phyloP scores from a whole-genome alignment of 2,329 filamentous ascomycete species.

The Sporothrix humicola region DNA sequence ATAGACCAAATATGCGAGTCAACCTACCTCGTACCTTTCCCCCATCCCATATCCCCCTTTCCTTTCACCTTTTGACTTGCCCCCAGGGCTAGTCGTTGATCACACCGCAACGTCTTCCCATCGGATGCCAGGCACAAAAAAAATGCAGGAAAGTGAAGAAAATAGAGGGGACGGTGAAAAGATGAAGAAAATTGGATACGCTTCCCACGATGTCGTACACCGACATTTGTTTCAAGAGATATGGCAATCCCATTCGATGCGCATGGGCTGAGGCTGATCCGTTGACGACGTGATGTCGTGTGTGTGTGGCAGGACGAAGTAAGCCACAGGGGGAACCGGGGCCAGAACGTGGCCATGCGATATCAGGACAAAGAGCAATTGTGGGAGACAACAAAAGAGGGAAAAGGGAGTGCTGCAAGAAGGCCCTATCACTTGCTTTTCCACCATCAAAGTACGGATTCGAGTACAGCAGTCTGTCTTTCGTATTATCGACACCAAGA shows the following conservation, averaged over 20 bases:
- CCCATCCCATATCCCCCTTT: too few relatives aligned
- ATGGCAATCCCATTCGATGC: not conserved
- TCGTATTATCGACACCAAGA: not conserved
- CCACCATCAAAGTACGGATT: not conserved
- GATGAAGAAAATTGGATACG: not conserved
- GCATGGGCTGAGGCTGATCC: not conserved
- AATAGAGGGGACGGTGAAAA: not conserved
- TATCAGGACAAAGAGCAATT: not conserved
- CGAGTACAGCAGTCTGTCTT: not conserved
- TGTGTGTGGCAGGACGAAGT: conserved; percentile 2
- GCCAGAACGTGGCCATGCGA: not conserved
- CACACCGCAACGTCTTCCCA: conserved; percentile 13
- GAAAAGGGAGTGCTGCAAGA: not conserved
- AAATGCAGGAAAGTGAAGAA: not conserved
- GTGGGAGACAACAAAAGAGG: not conserved
- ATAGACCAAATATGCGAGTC: conserved; percentile 1
- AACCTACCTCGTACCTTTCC: not conserved
- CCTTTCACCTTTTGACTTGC: not conserved
- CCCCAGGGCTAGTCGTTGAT: not conserved
- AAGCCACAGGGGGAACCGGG: conserved; percentile 5
- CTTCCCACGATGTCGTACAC: too few relatives aligned
- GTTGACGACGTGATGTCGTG: conserved; percentile 11
- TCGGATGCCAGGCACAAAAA: not conserved
- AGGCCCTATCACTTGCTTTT: not conserved
- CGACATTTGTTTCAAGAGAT: not conserved